These are phyloP conservation scores for Russula virescens DNA, from an alignment of 768 basidiomycete species.

Conservation along the genomic window DNA sequence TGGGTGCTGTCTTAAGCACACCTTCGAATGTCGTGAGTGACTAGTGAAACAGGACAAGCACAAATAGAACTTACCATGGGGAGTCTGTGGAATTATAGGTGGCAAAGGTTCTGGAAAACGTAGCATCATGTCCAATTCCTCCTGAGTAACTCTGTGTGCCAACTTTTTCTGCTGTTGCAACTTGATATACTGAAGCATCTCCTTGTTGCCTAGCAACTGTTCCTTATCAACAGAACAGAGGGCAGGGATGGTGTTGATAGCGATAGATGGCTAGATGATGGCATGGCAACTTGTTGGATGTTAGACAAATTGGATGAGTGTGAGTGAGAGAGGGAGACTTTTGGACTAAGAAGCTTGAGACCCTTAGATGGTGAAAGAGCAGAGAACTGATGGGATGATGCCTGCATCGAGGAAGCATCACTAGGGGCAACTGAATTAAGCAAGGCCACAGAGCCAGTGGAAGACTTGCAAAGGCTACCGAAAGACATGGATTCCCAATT, in stretches of 20 bases:
- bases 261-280: conserved; percentile 68
- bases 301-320: conserved; percentile 52
- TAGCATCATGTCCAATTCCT: conserved; percentile 81
- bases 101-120: conserved; percentile 88
- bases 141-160: conserved; percentile 74
- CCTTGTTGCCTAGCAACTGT: conserved; percentile 85
- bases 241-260: conserved; percentile 77
- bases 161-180: conserved; percentile 86
- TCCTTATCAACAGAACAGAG: conserved; percentile 78
- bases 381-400: conserved; percentile 61
- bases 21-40: conserved; percentile 35
- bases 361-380: conserved; percentile 81
- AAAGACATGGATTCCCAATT: too few relatives aligned
- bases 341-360: conserved; percentile 74
- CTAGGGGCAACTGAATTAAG: too few relatives aligned
- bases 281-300: conserved; percentile 49
- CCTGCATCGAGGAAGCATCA: conserved; percentile 23
- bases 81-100: conserved; percentile 59
- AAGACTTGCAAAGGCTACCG: too few relatives aligned
- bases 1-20: conserved; percentile 58
- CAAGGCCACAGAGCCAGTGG: too few relatives aligned
- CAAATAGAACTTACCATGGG: conserved; percentile 51
- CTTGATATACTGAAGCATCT: conserved; percentile 93
- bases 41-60: background rate
- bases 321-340: conserved; percentile 56